A percentile compares a stretch with the other conserved stretches of the same genome.
Evolutionary conservation across 2,329 filamentous ascomycete species (phyloP).

Genomic region (Zasmidium citrigriseum): DNA sequence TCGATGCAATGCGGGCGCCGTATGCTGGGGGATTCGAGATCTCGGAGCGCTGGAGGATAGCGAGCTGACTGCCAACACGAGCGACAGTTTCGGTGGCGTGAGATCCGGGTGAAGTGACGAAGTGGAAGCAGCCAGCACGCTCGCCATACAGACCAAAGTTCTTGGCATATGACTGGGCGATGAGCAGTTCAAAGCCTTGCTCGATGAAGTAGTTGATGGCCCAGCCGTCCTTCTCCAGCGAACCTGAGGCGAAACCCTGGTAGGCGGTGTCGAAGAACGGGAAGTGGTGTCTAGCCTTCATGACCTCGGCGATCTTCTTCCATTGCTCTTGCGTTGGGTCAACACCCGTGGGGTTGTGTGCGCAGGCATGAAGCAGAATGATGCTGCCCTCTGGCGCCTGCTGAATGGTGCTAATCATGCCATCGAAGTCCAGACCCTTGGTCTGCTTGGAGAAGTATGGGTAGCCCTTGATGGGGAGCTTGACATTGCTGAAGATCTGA

Average conservation of each 20-base stretch:
- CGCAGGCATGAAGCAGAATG: slow-evolving; percentile 90
- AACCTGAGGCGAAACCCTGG: slow-evolving; percentile 94
- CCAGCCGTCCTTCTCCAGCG: slow-evolving; percentile 80
- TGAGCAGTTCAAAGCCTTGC: slow-evolving; percentile 72
- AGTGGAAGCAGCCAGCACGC: slow-evolving; percentile 94
- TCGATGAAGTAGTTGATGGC: slow-evolving; percentile 94
- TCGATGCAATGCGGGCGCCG: slow-evolving; percentile 83
- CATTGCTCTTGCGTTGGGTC: slow-evolving; percentile 94
- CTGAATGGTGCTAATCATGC: slow-evolving; percentile 73
- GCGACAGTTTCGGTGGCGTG: slow-evolving; percentile 62
- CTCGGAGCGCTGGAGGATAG: slow-evolving; percentile 92
- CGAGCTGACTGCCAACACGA: slow-evolving; percentile 81
- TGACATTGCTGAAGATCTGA: slow-evolving; percentile 95
- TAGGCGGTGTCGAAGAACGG: slow-evolving; percentile 99
- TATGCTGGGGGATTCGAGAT: slow-evolving; percentile 97
- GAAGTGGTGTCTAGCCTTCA: slow-evolving; percentile 80
- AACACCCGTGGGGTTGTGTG: slow-evolving; percentile 97
- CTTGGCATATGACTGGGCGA: slow-evolving; percentile 57
- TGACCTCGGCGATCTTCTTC: slow-evolving; percentile 79
- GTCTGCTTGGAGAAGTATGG: slow-evolving; percentile 91
- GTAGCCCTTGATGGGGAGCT: slow-evolving; percentile 75
- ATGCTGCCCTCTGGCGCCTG: slow-evolving; percentile 77
- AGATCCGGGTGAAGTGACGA: slow-evolving; percentile 72
- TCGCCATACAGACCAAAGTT: slow-evolving; percentile 86
- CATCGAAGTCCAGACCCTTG: slow-evolving; percentile 87